phyloP scores from a whole-genome alignment of 2,329 filamentous ascomycete species.

The Exophiala calicioides region DNA sequence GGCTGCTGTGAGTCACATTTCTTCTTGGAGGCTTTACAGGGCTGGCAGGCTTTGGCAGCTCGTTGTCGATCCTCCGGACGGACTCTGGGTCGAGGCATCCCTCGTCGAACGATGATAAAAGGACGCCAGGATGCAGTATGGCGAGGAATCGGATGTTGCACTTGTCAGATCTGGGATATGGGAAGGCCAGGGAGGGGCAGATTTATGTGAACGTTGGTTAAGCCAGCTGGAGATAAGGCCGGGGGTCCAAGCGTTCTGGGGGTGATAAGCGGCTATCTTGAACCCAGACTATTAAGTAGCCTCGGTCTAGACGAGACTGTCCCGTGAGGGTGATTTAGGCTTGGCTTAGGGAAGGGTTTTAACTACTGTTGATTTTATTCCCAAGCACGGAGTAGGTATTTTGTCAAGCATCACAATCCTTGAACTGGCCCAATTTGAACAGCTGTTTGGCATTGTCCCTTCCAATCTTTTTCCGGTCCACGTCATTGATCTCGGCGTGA shows the following conservation, averaged over 20 bases:
- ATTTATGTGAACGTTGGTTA: no score
- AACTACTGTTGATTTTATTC: no score
- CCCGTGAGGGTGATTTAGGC: no score
- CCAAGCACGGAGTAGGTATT: no score
- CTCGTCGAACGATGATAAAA: neutral
- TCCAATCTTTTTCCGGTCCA: slow-evolving; percentile 52
- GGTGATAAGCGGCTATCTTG: no score
- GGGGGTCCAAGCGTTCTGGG: no score
- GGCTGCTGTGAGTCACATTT: slow-evolving; percentile 53
- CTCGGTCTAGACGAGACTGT: no score
- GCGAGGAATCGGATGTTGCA: neutral
- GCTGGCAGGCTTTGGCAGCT: slow-evolving; percentile 51
- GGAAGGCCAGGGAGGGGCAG: no score
- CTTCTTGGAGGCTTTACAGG: slow-evolving; percentile 54
- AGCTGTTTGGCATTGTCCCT: slow-evolving; percentile 55
- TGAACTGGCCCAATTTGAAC: slow-evolving; percentile 35
- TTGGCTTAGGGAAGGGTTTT: no score
- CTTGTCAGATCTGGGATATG: no score
- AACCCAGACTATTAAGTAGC: no score
- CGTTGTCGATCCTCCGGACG: slow-evolving; percentile 52
- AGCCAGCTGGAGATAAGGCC: no score
- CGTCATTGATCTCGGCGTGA: slow-evolving; percentile 41
- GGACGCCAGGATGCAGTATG: neutral
- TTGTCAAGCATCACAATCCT: slow-evolving; percentile 20
- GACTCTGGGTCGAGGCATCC: slow-evolving; percentile 57